Base-by-base conservation (phyloP, 768 basidiomycete genomes). In the Lactifluus pinguis region DNA sequence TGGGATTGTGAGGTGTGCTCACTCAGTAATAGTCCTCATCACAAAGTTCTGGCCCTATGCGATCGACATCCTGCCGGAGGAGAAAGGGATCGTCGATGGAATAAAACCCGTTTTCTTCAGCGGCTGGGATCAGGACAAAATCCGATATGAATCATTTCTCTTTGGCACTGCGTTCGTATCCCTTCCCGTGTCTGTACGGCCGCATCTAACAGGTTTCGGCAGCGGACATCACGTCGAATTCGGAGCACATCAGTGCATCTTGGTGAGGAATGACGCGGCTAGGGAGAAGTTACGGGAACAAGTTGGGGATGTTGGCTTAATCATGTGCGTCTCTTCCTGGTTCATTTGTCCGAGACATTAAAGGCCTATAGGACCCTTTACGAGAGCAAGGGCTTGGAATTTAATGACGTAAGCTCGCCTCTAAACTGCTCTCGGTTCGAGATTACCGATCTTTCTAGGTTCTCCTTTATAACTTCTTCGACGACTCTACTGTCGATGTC, bases 381-480 rank as follows among this genome's bases (percentile, higher is more conserved):
- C 64, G 83, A 85, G 55, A 81, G 79, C 75, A 85, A 84, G 70
- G 84, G 84, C 0, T 70, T 83, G n/a, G 84, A 85, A 65, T 85
- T 84, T 67, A 78, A 83, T 64, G 83, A 84, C 63, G 83, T 83
- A 56, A 17, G 65, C 21, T 49, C 25, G 15, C 13, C 38, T 56
- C 49, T 14, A 11, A 34, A 34, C 15, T 2, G 1, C 19, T 19
- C 19, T 29, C 2, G 29, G 19, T 36, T 13, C 9, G 14, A 29
- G n/a, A n/a, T 49, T n/a, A 53, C 32, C n/a, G n/a, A 21, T 30
- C 36, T 30, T 41, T 14, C 2, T 59, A 86, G 83, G 85, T 87
- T 11, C 72, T 87, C 14, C 67, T 87, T 8, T 86, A 81, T 61
- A 81, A 87, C 64, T 87, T 87, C 69, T 87, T 87, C 61, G 76